Evolutionary conservation across 164 flowering plant genomes (phyloP).

Genomic region (Berberis vulgaris): DNA sequence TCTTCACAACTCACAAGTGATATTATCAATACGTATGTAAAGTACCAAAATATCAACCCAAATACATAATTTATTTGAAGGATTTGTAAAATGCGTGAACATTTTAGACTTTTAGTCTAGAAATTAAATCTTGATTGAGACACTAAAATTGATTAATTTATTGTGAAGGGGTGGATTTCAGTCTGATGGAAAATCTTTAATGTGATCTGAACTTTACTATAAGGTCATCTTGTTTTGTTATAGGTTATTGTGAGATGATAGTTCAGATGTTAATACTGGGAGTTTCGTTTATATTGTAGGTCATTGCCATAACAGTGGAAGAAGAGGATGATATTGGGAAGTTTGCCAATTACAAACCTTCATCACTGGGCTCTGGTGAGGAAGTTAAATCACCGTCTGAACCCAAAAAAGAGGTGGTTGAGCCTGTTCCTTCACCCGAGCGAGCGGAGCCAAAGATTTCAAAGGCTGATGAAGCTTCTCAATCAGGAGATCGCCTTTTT

Average conservation of each 20-base stretch:
- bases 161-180: too few species aligned
- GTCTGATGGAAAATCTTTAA: too few species aligned
- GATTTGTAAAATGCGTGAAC: too few species aligned
- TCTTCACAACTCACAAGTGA: too few species aligned
- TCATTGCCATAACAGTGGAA: conserved; percentile 92
- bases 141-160: too few species aligned
- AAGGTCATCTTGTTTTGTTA: neutral
- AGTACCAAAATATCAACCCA: too few species aligned
- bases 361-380: conserved; percentile 34
- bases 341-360: conserved; percentile 67
- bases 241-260: neutral
- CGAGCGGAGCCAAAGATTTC: conserved; percentile 38
- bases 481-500: conserved; percentile 60
- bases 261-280: neutral
- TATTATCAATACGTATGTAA: too few species aligned
- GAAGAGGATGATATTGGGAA: conserved; percentile 78
- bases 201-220: too few species aligned
- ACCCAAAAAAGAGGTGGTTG: conserved; percentile 45
- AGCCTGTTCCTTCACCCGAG: conserved; percentile 41
- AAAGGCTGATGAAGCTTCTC: conserved; percentile 34
- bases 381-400: conserved; percentile 34
- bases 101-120: too few species aligned
- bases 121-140: too few species aligned
- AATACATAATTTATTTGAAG: too few species aligned
- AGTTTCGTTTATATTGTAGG: conserved; percentile 23